phyloP scores from a whole-genome alignment of 1,139 yeast species.

The Yamadazyma siamensis region DNA sequence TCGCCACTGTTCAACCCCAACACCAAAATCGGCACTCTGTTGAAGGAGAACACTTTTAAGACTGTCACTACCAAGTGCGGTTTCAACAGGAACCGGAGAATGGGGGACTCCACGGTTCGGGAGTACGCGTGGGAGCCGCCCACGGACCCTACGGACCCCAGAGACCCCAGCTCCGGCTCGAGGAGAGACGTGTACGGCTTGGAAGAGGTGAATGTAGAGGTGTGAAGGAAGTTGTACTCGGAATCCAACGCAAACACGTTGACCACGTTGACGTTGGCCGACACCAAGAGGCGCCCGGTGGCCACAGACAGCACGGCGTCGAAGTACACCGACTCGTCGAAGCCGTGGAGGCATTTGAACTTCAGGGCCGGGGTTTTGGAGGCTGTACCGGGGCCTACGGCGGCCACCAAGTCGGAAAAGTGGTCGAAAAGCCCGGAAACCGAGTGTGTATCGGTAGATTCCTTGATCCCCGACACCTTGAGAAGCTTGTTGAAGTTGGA shows the following conservation, averaged over 20 bases:
- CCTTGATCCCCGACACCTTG: conserved; percentile 11
- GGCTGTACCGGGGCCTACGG: neutral
- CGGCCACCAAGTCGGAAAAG: conserved; percentile 6
- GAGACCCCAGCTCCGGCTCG: conserved; percentile 5
- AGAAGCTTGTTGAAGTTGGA: conserved; percentile 30
- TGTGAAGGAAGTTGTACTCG: conserved; percentile 19
- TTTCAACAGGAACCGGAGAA: conserved; percentile 31
- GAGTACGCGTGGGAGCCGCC: conserved; percentile 14
- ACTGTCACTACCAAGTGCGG: conserved; percentile 26
- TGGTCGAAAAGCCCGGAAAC: conserved; percentile 3
- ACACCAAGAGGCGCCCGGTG: conserved; percentile 22
- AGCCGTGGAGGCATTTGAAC: conserved; percentile 22
- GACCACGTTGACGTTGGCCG: conserved; percentile 35
- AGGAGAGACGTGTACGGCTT: conserved; percentile 22
- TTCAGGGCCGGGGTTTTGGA: conserved; percentile 3
- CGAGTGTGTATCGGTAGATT: conserved; percentile 1
- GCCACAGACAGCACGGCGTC: conserved; percentile 16
- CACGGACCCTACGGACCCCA: too few species aligned
- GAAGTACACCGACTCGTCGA: conserved; percentile 22
- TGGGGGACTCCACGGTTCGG: conserved; percentile 29
- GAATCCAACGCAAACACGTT: conserved; percentile 33
- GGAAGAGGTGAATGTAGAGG: conserved; percentile 19
- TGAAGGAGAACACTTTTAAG: conserved; percentile 23
- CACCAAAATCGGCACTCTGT: conserved; percentile 24
- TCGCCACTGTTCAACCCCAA: conserved; percentile 40